Evolutionary conservation across 2,329 filamentous ascomycete species (phyloP), one percentile per base, ranked within the genome.

Genomic region (Lecanoromycetidae sp.): DNA sequence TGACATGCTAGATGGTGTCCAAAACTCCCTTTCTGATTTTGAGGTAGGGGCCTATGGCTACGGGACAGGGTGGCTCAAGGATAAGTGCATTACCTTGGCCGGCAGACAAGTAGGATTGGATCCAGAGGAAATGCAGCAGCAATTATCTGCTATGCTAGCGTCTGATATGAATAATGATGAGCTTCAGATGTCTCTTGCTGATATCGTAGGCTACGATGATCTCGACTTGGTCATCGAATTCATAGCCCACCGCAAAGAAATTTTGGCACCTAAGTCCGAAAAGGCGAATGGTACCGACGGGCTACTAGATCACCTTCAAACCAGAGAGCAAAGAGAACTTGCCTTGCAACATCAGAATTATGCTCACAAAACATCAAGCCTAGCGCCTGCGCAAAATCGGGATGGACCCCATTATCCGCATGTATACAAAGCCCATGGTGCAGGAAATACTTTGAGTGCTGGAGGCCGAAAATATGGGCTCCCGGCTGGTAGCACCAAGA

Each of bases 161-260:
- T 84, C 86, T 4, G 74, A 79, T 55, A 76, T 71, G 57, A 68
- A 67, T 45, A 84, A 94, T 49, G 85, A 94, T 49, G 87, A 94
- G 63, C 69, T 96, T n/a, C 90, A 96, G 62, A 88, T 87, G 60
- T 79, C 82, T 33, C 72, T 98, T 29, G 87, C 85, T 0, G 91
- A 98, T 57, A 77, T 95, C 35, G 72, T 98, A 51, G 91, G 93
- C 0, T 96, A 90, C 58, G 87, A 91, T 57, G 87, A 96, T 59
- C 71, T 98, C 15, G 90, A 98, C 55, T 80, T 98, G 57, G 82
- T 96, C 44, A 88, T 88, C 52, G 86, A 95, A 53, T 69, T 96
- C n/a, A 82, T 96, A 44, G 75, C 79, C 2, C 80, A 90, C 61
- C 78, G 87, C 44, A 69, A 75, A 43, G 76, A 84, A 37, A 77